phyloP scores from a whole-genome alignment of 2,329 filamentous ascomycete species.

The Onygenales sp. region DNA sequence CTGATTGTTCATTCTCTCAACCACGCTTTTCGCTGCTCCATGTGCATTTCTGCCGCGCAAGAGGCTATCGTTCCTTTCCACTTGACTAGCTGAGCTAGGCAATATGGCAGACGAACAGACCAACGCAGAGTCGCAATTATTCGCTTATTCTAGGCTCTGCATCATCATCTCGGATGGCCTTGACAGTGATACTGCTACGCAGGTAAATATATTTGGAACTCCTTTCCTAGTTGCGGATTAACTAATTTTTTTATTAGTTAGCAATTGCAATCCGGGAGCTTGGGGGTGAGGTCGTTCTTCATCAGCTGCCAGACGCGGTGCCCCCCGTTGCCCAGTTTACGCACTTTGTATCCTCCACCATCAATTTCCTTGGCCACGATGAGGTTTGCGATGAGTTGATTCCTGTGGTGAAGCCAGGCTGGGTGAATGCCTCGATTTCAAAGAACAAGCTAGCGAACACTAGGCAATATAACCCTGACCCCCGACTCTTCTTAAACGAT shows the following conservation, averaged over 20 bases:
- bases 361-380: slow-evolving; percentile 84
- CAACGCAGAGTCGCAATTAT: slow-evolving; percentile 25
- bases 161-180: slow-evolving; percentile 36
- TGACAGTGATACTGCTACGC: slow-evolving; percentile 26
- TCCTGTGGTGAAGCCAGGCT: slow-evolving; percentile 71
- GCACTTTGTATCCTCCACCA: slow-evolving; percentile 64
- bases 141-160: slow-evolving; percentile 37
- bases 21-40: no score
- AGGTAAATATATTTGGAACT: slow-evolving; percentile 23
- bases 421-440: slow-evolving; percentile 63
- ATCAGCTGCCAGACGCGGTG: slow-evolving; percentile 26
- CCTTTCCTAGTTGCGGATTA: background rate
- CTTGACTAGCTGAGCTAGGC: background rate
- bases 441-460: slow-evolving; percentile 65
- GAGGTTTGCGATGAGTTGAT: slow-evolving; percentile 67
- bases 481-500: slow-evolving; percentile 78
- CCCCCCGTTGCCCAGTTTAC: slow-evolving; percentile 41
- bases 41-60: no score
- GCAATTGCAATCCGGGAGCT: slow-evolving; percentile 36
- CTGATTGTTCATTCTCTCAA: no score
- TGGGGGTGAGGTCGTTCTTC: slow-evolving; percentile 39
- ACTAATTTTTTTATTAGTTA: slow-evolving; percentile 6
- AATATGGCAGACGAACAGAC: slow-evolving; percentile 18
- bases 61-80: background rate
- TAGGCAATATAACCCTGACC: slow-evolving; percentile 82